phyloP scores from a whole-genome alignment of 768 basidiomycete species.

The Tylopilus felleus region DNA sequence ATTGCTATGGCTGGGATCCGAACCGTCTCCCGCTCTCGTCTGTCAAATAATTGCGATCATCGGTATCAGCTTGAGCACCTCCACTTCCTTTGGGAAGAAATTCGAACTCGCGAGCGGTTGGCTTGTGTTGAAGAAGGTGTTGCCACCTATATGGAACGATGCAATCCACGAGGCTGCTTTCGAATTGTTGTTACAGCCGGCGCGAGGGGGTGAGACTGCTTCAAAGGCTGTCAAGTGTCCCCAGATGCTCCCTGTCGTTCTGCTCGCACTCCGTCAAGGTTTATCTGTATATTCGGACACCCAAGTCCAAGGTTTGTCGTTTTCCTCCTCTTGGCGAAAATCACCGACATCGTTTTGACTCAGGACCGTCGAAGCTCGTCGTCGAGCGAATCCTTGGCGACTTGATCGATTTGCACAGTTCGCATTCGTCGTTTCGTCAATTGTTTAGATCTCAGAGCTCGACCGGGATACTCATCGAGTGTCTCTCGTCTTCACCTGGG shows the following conservation, averaged over 20 bases:
- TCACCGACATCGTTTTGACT: not conserved
- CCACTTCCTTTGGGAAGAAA: constrained; percentile 67
- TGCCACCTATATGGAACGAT: constrained; percentile 68
- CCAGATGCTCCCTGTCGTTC: constrained; percentile 67
- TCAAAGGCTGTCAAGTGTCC: constrained; percentile 50
- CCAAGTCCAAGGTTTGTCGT: constrained; percentile 15
- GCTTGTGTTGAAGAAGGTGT: constrained; percentile 63
- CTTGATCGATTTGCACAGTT: constrained; percentile 64
- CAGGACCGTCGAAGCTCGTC: constrained; percentile 24
- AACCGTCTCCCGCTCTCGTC: constrained; percentile 58
- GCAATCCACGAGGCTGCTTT: constrained; percentile 66
- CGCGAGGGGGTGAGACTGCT: not conserved
- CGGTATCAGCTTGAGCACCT: constrained; percentile 49
- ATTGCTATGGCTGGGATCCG: constrained; percentile 75
- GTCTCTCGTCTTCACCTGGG: constrained; percentile 47
- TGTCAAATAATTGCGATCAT: constrained; percentile 60
- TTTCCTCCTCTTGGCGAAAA: not conserved
- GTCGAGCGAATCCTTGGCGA: constrained; percentile 51
- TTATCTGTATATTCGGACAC: constrained; percentile 34
- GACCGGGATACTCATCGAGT: constrained; percentile 63
- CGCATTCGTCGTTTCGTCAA: constrained; percentile 63
- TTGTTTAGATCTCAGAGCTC: constrained; percentile 70
- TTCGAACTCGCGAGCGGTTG: constrained; percentile 88
- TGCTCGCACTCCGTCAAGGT: constrained; percentile 64
- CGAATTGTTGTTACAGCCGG: constrained; percentile 62